Base-by-base conservation (phyloP, 1,284 basidiomycete genomes). In the Irpex rosettiformis region DNA sequence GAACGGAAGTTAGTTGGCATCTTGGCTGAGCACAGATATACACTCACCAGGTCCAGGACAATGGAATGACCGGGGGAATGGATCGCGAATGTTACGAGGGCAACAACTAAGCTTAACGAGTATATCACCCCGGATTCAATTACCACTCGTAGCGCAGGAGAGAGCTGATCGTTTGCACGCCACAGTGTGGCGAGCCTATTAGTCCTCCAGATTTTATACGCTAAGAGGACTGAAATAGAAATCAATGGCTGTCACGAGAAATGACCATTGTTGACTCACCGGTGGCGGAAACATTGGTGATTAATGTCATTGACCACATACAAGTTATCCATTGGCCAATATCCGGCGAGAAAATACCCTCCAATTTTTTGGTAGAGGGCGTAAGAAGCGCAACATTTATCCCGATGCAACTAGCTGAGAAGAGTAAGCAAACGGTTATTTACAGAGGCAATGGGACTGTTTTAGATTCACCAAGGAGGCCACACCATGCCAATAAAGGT, bases 101-200 rank as follows among this genome's bases (percentile, higher is more conserved):
- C 67, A n/a, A 68, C 62, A 43, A 71, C 66, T 55, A 74, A 68
- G 2, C 72, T 67, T 52, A 69, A 58, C 3, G 72, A 71, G 61
- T 73, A 73, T 13, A 75, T 62, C 2, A 65, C 62, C 3, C 69
- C 73, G n/a, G 72, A 68, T 64, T 75, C 74, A 55, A 75, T 63
- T 22, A 74, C 64, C 21, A 72, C 68, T 27, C 66, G 65, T 3
- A 73, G 49, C 8, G 73, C 61, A 2, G 69, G 69, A 25, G 62
- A 64, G 28, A 72, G 64, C 6, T 64, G 55, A 57, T 61, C 62
- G 7, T 54, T 33, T 4, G 58, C 45, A 21, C 61, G 58, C 40
- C 59, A 67, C 16, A 65, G 61, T 4, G 66, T 60, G 8, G 62
- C 65, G 24, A 59, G 55, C 8, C 62, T 58, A 7, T 67, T 66